These are phyloP conservation scores for Neocucurbitaria cava DNA, from an alignment of 2,329 filamentous ascomycete species.

Conservation along the genomic window DNA sequence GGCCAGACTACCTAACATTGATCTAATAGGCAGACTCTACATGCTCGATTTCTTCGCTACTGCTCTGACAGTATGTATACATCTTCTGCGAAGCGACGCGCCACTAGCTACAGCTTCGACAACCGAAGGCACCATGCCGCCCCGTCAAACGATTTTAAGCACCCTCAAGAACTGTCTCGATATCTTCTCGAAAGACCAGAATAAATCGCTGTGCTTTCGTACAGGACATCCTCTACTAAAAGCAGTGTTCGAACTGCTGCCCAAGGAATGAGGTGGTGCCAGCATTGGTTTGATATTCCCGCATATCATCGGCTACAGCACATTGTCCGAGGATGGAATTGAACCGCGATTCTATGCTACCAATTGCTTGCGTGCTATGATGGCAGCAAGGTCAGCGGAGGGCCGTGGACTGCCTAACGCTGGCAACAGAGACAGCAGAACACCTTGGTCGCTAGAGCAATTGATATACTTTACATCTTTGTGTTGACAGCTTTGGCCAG, in stretches of 20 bases:
- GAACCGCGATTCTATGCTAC: too few relatives aligned
- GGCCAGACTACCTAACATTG: conserved; percentile 4
- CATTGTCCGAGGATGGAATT: too few relatives aligned
- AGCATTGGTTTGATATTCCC: neutral
- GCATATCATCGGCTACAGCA: too few relatives aligned
- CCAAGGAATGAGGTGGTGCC: neutral
- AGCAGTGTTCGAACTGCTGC: conserved; percentile 8
- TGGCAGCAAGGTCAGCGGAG: too few relatives aligned
- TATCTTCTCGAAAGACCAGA: conserved; percentile 20
- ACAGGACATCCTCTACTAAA: conserved; percentile 18
- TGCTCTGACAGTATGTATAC: conserved; percentile 24
- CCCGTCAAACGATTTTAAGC: conserved; percentile 17
- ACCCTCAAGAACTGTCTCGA: conserved; percentile 21
- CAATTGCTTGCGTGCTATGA: too few relatives aligned
- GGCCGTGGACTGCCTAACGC: too few relatives aligned
- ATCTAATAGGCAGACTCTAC: conserved; percentile 24
- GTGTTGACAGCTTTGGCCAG: too few relatives aligned
- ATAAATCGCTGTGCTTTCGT: conserved; percentile 21
- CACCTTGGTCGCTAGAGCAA: too few relatives aligned
- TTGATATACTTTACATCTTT: too few relatives aligned
- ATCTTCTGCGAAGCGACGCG: conserved; percentile 15
- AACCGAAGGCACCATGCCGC: neutral
- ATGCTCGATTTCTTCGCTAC: conserved; percentile 31
- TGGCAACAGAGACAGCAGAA: too few relatives aligned
- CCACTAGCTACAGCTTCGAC: conserved; percentile 8